Conservation (phyloP, 352 stramenopile genomes). For the Pythium periplocum region DNA sequence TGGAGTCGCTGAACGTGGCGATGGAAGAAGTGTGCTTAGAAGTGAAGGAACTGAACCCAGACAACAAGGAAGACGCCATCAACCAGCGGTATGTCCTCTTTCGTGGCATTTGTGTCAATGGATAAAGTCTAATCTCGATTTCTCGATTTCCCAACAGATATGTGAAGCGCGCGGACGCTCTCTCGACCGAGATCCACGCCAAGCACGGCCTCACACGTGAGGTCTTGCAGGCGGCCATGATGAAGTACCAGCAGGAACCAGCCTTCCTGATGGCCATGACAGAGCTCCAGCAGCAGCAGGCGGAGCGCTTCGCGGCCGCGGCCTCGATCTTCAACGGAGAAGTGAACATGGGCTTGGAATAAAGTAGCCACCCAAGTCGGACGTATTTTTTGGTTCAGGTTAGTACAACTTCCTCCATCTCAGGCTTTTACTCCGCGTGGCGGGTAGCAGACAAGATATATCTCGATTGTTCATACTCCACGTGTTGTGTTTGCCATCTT, state of each 20-base stretch:
- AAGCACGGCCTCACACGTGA: conserved; percentile 85
- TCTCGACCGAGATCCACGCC: conserved; percentile 83
- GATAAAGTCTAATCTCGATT: background rate
- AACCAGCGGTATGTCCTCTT: conserved; percentile 49
- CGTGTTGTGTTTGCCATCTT: too few relatives aligned
- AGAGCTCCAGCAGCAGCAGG: conserved; percentile 83
- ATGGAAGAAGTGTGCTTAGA: conserved; percentile 88
- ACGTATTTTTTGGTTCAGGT: too few relatives aligned
- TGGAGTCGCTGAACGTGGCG: conserved; percentile 86
- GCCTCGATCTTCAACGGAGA: conserved; percentile 85
- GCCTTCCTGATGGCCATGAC: conserved; percentile 85
- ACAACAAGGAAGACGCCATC: conserved; percentile 88
- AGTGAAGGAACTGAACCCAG: conserved; percentile 82
- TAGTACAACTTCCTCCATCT: too few relatives aligned
- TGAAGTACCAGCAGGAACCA: conserved; percentile 88
- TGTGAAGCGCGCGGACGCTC: conserved; percentile 81
- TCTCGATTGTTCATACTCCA: too few relatives aligned
- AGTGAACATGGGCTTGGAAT: conserved; percentile 87
- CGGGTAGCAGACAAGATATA: too few relatives aligned
- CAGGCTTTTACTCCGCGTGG: too few relatives aligned
- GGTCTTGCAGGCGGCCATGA: conserved; percentile 86
- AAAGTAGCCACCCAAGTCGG: conserved; percentile 13
- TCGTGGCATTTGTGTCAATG: background rate
- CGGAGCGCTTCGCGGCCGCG: conserved; percentile 75
- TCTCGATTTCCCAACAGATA: conserved; percentile 32